Base-by-base conservation (phyloP, 352 stramenopile species). In the Phytophthora quininea region DNA sequence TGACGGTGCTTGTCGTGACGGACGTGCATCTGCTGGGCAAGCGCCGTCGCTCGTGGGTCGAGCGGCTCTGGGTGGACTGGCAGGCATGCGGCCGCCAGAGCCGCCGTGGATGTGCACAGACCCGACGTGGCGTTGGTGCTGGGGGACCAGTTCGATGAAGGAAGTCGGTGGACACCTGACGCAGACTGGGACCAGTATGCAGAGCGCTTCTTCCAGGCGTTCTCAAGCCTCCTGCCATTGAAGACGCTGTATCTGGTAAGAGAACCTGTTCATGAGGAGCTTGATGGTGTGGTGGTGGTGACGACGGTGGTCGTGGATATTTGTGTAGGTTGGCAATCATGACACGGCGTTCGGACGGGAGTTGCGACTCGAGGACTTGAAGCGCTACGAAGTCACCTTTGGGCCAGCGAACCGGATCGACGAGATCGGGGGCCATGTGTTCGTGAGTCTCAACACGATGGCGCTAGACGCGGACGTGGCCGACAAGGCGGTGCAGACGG, bases 21-120 rank as follows among this genome's bases (percentile, higher is more conserved):
- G 87, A 95, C 64, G 73, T 93, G 4, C 87, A 95, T 60, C 42
- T 95, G 42, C 71, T 95, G 15, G 87, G 87, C 58, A 89, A 91
- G 45, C 72, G 87, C 3, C 71, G 83, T 4, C 83, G 87, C 14
- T 76, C 69, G 15, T 74, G 63, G 55, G 63, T 88, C 29, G 82
- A 92, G 64, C 80, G 83, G 31, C 35, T 77, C 4, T 95, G 87
- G 87, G 80, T 89, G 46, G 87, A 95, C 62, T 91, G 76, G 83
- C 87, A 95, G 48, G 42, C 51, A 59, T 3, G 70, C 76, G 37
- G 62, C 80, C 4, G 63, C 79, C 4, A 50, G 62, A 12, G 77
- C 74, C 5, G 85, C 84, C 4, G 70, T 89, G 37, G 64, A 70
- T n/a, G 71, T 85, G 0, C 80, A 92, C 58, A 55, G 35, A 1